Percentiles rank a stretch among this genome's conserved stretches.
Conservation (phyloP, 208 protist species). For the Acanthamoeba royreba region DNA sequence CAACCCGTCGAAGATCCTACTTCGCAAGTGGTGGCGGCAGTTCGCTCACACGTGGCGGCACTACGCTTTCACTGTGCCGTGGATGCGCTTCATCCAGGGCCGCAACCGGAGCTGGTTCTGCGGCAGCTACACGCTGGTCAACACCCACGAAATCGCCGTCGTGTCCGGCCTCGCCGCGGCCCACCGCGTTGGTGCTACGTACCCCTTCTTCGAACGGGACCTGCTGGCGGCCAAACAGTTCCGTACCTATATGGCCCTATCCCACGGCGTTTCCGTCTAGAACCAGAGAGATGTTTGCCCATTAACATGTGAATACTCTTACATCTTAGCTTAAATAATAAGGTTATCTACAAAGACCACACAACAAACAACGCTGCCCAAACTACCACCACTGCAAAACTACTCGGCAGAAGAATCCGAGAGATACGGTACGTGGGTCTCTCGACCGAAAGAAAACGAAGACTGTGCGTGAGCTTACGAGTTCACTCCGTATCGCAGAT, state of each 20-base stretch:
- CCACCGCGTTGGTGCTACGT: neutral
- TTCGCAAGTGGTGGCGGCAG: conserved; percentile 42
- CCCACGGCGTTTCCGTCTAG: neutral
- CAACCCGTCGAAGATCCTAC: neutral
- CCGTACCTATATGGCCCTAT: neutral
- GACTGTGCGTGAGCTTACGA: too few species aligned
- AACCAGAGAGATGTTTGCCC: too few species aligned
- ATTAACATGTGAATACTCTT: too few species aligned
- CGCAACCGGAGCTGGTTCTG: neutral
- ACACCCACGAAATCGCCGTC: conserved; percentile 47
- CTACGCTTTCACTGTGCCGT: conserved; percentile 14
- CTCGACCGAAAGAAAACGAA: too few species aligned
- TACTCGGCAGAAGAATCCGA: too few species aligned
- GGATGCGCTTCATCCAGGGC: neutral
- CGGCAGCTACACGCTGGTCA: conserved; percentile 28
- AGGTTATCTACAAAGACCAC: too few species aligned
- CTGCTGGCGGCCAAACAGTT: conserved; percentile 15
- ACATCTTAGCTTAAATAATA: too few species aligned
- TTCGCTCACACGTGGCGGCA: conserved; percentile 48
- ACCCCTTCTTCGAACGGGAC: conserved; percentile 14
- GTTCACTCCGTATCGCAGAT: too few species aligned
- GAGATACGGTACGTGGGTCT: too few species aligned
- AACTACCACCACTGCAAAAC: too few species aligned
- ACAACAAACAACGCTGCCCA: too few species aligned
- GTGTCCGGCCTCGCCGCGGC: conserved; percentile 8